Base-by-base conservation (phyloP, 306 rosid species). In the Dryas drummondii region DNA sequence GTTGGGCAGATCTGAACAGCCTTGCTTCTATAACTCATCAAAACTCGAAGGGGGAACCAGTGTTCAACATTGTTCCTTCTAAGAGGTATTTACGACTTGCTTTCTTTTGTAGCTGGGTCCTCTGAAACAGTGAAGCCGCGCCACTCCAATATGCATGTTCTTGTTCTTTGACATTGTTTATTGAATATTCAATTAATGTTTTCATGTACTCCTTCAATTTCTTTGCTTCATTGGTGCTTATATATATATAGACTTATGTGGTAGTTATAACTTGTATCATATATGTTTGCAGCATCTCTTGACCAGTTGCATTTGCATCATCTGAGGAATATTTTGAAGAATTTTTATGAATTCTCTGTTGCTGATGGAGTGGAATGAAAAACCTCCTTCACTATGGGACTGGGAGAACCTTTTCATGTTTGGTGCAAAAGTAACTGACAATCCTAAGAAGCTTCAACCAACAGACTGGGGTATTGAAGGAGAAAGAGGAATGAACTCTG, bases 291-390 rank as follows among this genome's bases (percentile, higher is more conserved):
- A 85, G 93, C 67, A 68, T 72, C 77, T 81, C 60, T 79, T 70
- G 79, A 78, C 63, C 53, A 45, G 70, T 68, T 71, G 26, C 66
- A 7, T 56, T 71, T 72, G 27, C 47, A 32, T 58, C 44, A 22
- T 59, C 44, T 15, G 46, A 42, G 14, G 14, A 45, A 61, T 47
- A 16, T 12, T 57, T 56, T 45, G 56, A 82, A 78, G 72, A 54
- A 66, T 66, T 78, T 75, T 64, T 64, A 55, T 55, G 70, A 51
- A 53, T 49, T 42, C 68, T 56, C 56, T 40, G 57, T 57, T 60
- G 62, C 53, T 74, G 73, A 94, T 94, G 98, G 97, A 90, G 84
- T 94, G 97, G 98, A 91, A 86, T 76, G 80, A 82, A n/a, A 89
- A 86, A 66, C 81, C 91, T 72, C 73, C 79, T 0, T 85, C 84